phyloP scores from a whole-genome alignment of 805 yeast genomes.

The Saturnispora sekii region DNA sequence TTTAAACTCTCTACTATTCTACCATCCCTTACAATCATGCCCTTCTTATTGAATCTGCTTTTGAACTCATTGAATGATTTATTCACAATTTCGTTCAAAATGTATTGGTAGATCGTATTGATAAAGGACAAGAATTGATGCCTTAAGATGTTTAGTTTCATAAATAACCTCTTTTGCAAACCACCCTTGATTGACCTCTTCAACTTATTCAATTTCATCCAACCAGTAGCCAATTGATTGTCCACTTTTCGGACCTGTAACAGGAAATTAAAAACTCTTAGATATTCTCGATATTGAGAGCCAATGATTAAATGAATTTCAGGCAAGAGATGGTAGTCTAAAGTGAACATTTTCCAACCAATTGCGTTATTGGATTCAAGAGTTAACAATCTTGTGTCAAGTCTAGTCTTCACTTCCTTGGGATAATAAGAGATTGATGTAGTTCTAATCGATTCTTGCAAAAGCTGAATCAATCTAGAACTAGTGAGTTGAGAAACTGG shows the following conservation, averaged over 20 bases:
- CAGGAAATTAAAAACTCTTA: constrained; percentile 74
- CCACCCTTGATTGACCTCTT: constrained; percentile 16
- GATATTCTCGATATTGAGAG: constrained; percentile 46
- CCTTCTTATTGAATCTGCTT: constrained; percentile 14
- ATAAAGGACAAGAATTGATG: constrained; percentile 34
- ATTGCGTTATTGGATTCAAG: constrained; percentile 50
- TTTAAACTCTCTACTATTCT: constrained; percentile 15
- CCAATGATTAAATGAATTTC: constrained; percentile 51
- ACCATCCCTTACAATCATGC: constrained; percentile 10
- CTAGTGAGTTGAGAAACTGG: constrained; percentile 59
- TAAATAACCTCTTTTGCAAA: constrained; percentile 11
- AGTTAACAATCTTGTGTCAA: constrained; percentile 80
- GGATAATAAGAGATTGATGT: constrained; percentile 37
- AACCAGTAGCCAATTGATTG: constrained; percentile 37
- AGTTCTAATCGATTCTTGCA: constrained; percentile 52
- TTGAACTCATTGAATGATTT: constrained; percentile 24
- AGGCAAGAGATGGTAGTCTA: constrained; percentile 53
- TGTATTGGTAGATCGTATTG: constrained; percentile 30
- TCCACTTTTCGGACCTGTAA: constrained; percentile 68
- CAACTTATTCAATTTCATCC: constrained; percentile 33
- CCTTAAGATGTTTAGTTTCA: constrained; percentile 29
- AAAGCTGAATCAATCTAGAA: constrained; percentile 51
- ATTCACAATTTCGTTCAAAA: constrained; percentile 40
- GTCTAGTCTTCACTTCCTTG: constrained; percentile 35
- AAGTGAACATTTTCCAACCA: constrained; percentile 91